Base-by-base conservation (phyloP, 306 rosid species). In the Ochetophila trinervis region DNA sequence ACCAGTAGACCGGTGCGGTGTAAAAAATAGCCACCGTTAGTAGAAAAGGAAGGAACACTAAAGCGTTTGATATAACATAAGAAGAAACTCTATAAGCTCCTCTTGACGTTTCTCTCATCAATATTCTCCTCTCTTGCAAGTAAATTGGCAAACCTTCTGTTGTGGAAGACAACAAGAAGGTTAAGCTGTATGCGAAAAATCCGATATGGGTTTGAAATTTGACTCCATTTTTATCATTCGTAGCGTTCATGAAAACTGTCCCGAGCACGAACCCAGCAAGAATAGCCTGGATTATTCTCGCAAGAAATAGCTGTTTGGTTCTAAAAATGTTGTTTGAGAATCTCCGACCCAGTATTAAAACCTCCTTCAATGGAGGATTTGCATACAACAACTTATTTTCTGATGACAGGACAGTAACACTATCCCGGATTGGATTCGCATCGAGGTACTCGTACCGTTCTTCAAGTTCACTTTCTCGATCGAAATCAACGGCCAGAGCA, bases 41-140 rank as follows among this genome's bases (percentile, higher is more conserved):
- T 53, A 85, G 83, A 73, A 84, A 87, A 63, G 87, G 91, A 57
- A 89, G 73, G 68, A 87, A 85, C 60, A 89, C 82, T 35, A 89
- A 63, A 15, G 87, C 69, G 60, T 89, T 86, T 64, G 91, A 83
- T 51, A 89, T 67, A 58, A 85, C 87, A 75, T 83, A 83, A 24
- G 94, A 87, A 67, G 85, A 89, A 44, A 89, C 85, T 71, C 91
- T 81, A 59, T 87, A 87, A 68, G 96, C 85, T 82, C 94, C 94
- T 74, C 91, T 78, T 32, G 93, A 79, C 54, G 91, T 89, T 65
- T 89, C 96, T 71, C 83, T 83, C 88, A 84, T 83, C 5, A 87
- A 61, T 56, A 83, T 87, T 45, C 86, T 81, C 60, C 89, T 89
- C 70, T 89, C 89, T 51, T 83, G 85, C 62, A 87, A 67, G 96